Percentiles rank a stretch among this genome's conserved stretches.
Evolutionary conservation across 192 early-diverging fungal species (phyloP).

Genomic region (Coemansia sp.): DNA sequence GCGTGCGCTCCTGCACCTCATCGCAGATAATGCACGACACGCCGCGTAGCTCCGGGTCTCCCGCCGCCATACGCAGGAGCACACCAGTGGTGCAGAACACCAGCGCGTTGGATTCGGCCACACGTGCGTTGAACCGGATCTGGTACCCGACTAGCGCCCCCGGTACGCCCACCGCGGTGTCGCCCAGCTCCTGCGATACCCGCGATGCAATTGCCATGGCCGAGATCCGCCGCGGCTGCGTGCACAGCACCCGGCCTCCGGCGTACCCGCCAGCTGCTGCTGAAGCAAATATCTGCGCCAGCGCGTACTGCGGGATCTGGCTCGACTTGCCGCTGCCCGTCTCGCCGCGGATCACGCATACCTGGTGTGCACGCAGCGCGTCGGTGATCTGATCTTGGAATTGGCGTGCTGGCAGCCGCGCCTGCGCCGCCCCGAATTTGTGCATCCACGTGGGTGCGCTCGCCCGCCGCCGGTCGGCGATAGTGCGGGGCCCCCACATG

Average conservation of each 20-base stretch:
- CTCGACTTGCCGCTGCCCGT: slow-evolving; percentile 62
- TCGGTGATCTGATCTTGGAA: background rate
- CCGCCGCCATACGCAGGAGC: slow-evolving; percentile 56
- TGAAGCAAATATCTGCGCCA: slow-evolving; percentile 68
- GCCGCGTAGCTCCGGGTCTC: slow-evolving; percentile 30
- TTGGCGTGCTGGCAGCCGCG: slow-evolving; percentile 24
- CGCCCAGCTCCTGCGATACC: slow-evolving; percentile 63
- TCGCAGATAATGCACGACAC: slow-evolving; percentile 69
- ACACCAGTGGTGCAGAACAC: slow-evolving; percentile 69
- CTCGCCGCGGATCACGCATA: slow-evolving; percentile 39
- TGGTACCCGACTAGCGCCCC: slow-evolving; percentile 54
- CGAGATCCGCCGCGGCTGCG: slow-evolving; percentile 87
- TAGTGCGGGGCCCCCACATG: slow-evolving; percentile 5
- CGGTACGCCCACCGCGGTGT: slow-evolving; percentile 5
- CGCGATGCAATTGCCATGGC: slow-evolving; percentile 63
- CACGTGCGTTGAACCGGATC: slow-evolving; percentile 64
- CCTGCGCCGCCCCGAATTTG: slow-evolving; percentile 7
- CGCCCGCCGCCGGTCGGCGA: background rate
- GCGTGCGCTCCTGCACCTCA: slow-evolving; percentile 84
- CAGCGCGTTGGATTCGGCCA: slow-evolving; percentile 60
- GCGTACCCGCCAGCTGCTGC: slow-evolving; percentile 12
- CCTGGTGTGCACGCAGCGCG: slow-evolving; percentile 12
- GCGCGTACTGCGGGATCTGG: slow-evolving; percentile 82
- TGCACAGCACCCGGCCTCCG: slow-evolving; percentile 70
- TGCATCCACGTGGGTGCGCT: background rate